phyloP scores from a whole-genome alignment of 2,329 filamentous ascomycete species.

The Drechslerella dactyloides region DNA sequence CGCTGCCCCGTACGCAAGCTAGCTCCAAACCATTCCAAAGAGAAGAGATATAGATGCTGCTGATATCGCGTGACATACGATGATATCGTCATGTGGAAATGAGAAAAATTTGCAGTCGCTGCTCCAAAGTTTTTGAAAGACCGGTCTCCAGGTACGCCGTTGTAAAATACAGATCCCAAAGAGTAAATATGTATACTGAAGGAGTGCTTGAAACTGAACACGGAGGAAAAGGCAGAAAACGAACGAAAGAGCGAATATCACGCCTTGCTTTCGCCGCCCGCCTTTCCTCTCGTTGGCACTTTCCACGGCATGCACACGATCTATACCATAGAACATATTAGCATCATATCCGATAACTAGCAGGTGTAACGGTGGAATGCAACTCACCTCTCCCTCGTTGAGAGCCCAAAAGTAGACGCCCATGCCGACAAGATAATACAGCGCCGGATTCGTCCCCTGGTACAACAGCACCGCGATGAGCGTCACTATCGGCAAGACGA shows the following conservation, averaged over 20 bases:
- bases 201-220: slow-evolving; percentile 26
- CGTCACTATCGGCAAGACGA: slow-evolving; percentile 79
- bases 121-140: slow-evolving; percentile 38
- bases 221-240: slow-evolving; percentile 7
- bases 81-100: slow-evolving; percentile 31
- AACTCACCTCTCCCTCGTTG: slow-evolving; percentile 89
- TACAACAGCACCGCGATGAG: slow-evolving; percentile 80
- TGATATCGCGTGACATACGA: background rate
- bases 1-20: no score
- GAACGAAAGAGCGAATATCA: slow-evolving; percentile 7
- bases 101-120: slow-evolving; percentile 28
- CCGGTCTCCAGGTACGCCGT: slow-evolving; percentile 50
- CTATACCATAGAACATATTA: slow-evolving; percentile 29
- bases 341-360: background rate
- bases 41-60: background rate
- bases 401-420: slow-evolving; percentile 95
- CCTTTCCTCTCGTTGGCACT: slow-evolving; percentile 52
- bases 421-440: slow-evolving; percentile 90
- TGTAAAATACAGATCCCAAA: slow-evolving; percentile 46
- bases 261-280: slow-evolving; percentile 38
- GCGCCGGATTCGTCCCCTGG: slow-evolving; percentile 86
- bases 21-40: background rate
- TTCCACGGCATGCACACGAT: slow-evolving; percentile 56
- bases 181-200: slow-evolving; percentile 11
- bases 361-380: background rate